Evolutionary conservation across 306 rosid species (phyloP).

Genomic region (Mucuna pruriens): DNA sequence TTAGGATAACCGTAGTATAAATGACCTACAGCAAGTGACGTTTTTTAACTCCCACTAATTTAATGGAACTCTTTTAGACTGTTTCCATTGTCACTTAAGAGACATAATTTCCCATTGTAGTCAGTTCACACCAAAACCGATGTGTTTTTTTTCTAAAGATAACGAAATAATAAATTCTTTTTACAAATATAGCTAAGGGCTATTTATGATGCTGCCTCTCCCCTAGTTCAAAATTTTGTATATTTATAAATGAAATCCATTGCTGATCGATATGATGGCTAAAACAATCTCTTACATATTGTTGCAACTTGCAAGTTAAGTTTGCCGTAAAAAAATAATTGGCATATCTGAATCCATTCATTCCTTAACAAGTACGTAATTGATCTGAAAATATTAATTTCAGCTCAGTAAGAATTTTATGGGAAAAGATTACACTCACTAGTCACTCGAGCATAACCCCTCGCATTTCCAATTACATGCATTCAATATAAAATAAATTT

Average conservation of each 20-base stretch:
- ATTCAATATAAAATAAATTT: too few relatives aligned
- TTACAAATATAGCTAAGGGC: not conserved
- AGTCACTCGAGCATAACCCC: not conserved
- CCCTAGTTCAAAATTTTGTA: not conserved
- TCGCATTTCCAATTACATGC: not conserved
- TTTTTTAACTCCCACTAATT: slow-evolving; percentile 53
- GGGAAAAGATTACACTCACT: not conserved
- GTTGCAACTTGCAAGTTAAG: slow-evolving; percentile 6
- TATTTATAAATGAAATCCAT: not conserved
- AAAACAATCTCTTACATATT: not conserved
- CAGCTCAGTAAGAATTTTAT: not conserved
- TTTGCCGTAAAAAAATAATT: not conserved
- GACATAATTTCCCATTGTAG: slow-evolving; percentile 30
- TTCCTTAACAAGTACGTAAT: not conserved
- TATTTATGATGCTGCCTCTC: not conserved
- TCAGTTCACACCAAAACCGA: slow-evolving; percentile 35
- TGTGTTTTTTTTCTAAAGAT: not conserved
- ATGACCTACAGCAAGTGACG: slow-evolving; percentile 18
- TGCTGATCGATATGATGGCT: not conserved
- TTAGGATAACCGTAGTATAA: too few relatives aligned
- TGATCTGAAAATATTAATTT: not conserved
- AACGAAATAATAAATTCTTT: not conserved
- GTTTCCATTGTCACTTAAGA: slow-evolving; percentile 18
- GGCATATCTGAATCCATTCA: not conserved
- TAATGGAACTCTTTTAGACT: slow-evolving; percentile 18